phyloP scores from a whole-genome alignment of 2,329 filamentous ascomycete species.

The Simplicillium sp. region DNA sequence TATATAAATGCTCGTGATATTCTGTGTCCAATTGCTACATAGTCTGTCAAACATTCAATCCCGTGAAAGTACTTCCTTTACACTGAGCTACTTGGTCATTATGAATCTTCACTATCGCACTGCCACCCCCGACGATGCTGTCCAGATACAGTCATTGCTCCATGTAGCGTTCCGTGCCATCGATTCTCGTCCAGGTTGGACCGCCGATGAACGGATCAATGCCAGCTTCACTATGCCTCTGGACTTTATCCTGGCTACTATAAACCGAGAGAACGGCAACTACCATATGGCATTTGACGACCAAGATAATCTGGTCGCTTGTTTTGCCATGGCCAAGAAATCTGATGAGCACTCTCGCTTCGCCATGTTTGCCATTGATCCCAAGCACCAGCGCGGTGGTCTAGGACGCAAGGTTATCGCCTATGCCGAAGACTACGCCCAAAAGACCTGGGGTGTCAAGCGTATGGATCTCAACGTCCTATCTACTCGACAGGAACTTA shows the following conservation, averaged over 20 bases:
- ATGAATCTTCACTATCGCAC: conserved; percentile 22
- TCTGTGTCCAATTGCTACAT: no score
- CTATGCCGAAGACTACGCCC: conserved; percentile 19
- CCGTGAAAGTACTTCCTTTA: no score
- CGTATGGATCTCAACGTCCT: conserved; percentile 24
- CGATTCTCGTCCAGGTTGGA: conserved; percentile 25
- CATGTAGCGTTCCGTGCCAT: conserved; percentile 28
- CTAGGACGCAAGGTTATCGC: conserved; percentile 20
- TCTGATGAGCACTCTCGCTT: conserved; percentile 13
- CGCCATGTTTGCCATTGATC: conserved; percentile 17
- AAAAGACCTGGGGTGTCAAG: conserved; percentile 13
- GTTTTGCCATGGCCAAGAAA: conserved; percentile 10
- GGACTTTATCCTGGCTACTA: conserved; percentile 50
- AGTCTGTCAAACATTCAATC: no score
- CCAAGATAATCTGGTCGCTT: conserved; percentile 12
- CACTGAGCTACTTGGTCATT: not conserved
- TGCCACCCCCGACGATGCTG: conserved; percentile 25
- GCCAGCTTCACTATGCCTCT: conserved; percentile 63
- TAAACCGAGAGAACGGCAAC: conserved; percentile 16
- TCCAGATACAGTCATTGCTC: conserved; percentile 23
- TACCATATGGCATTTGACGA: conserved; percentile 19
- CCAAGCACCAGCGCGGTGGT: conserved; percentile 15
- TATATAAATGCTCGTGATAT: no score
- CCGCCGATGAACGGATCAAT: conserved; percentile 40
- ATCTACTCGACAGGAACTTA: conserved; percentile 20